phyloP scores from a whole-genome alignment of 2,329 filamentous ascomycete genomes.

The Chalara sp. region DNA sequence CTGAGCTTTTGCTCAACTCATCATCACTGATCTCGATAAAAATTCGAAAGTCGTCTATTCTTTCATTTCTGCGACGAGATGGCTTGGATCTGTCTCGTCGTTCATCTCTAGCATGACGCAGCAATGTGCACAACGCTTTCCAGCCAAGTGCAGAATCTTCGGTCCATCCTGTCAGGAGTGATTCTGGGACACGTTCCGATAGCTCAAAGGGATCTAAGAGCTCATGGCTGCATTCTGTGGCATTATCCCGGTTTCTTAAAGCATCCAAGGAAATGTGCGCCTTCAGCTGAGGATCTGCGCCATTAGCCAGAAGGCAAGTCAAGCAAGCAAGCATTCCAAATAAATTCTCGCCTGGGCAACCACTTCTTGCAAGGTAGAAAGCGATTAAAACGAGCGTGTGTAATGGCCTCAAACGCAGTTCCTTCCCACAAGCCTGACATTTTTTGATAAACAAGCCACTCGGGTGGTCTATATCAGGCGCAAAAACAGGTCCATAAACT shows the following conservation, averaged over 20 bases:
- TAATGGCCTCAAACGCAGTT: constrained; percentile 26
- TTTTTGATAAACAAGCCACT: constrained; percentile 6
- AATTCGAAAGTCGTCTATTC: not conserved
- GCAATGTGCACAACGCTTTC: constrained; percentile 9
- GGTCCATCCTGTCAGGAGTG: constrained; percentile 10
- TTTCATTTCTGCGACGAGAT: not conserved
- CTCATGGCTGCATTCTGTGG: constrained; percentile 15
- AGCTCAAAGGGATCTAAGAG: constrained; percentile 18
- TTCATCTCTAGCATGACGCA: constrained; percentile 6
- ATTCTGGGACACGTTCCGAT: constrained; percentile 5
- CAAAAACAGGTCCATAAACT: constrained; percentile 8
- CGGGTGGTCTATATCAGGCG: constrained; percentile 4
- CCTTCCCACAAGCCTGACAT: constrained; percentile 24
- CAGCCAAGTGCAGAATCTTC: constrained; percentile 6
- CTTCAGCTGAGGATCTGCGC: constrained; percentile 20
- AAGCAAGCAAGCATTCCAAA: constrained; percentile 32
- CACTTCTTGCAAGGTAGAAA: constrained; percentile 26
- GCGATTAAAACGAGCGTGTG: constrained; percentile 30
- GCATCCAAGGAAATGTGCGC: constrained; percentile 1
- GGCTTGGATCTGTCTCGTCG: not conserved
- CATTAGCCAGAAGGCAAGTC: constrained; percentile 25
- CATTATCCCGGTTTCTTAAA: constrained; percentile 3
- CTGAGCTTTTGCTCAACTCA: not conserved
- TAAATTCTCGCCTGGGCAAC: constrained; percentile 29
- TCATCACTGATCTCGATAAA: not conserved